These are phyloP conservation scores for Cordyceps pruinosa DNA, from an alignment of 2,329 filamentous ascomycete species.

Conservation along the genomic window DNA sequence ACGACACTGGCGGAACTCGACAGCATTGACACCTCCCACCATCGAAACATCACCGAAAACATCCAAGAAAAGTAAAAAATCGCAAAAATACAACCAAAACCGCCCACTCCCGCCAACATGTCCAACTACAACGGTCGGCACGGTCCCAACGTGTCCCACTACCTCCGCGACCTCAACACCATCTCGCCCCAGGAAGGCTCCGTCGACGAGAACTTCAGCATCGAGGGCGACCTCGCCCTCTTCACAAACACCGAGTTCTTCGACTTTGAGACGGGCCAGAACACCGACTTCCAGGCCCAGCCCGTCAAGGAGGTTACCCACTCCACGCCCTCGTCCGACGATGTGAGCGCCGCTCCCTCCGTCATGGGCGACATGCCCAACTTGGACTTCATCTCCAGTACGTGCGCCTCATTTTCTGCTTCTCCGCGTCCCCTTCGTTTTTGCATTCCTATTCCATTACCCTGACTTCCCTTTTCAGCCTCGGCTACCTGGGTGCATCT, in stretches of 20 bases:
- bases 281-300: conserved; percentile 48
- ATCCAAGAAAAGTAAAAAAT: neutral
- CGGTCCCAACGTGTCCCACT: conserved; percentile 82
- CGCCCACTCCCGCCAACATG: conserved; percentile 50
- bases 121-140: conserved; percentile 69
- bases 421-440: neutral
- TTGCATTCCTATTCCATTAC: neutral
- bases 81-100: neutral
- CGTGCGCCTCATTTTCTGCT: conserved; percentile 23
- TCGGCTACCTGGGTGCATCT: neutral
- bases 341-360: conserved; percentile 32
- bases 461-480: neutral
- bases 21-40: neutral
- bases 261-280: conserved; percentile 64
- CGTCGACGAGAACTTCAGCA: conserved; percentile 51
- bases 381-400: conserved; percentile 46
- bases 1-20: neutral
- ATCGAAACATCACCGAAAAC: neutral
- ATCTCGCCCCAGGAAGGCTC: conserved; percentile 52
- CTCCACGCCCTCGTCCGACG: conserved; percentile 29
- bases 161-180: conserved; percentile 79
- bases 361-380: conserved; percentile 40
- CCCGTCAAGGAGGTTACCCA: conserved; percentile 37
- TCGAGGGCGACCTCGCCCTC: conserved; percentile 67
- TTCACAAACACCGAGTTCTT: conserved; percentile 81